Conservation (phyloP, 2,329 filamentous ascomycete species). For the Rugonectria rugulosa region DNA sequence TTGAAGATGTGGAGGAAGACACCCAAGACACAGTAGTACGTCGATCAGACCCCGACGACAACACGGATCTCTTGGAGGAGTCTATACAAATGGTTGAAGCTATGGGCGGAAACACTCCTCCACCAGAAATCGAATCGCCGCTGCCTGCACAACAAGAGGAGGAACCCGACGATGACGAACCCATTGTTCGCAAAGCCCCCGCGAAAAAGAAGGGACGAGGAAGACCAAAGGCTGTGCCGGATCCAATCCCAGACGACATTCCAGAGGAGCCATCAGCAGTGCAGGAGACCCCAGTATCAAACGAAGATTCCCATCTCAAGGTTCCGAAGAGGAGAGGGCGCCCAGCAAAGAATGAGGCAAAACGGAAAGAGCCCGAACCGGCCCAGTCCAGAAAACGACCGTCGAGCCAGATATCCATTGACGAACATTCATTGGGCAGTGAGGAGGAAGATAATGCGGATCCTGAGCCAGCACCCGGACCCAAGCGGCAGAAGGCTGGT, state of each 20-base stretch:
- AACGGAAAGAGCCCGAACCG: constrained; percentile 25
- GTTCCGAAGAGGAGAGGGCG: constrained; percentile 23
- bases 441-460: constrained; percentile 32
- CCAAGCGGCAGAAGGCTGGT: constrained; percentile 40
- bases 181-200: constrained; percentile 16
- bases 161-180: constrained; percentile 14
- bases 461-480: constrained; percentile 34
- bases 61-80: constrained; percentile 47
- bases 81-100: constrained; percentile 53
- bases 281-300: constrained; percentile 11
- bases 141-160: constrained; percentile 6
- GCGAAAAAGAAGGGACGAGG: constrained; percentile 29
- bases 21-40: constrained; percentile 14
- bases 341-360: constrained; percentile 20
- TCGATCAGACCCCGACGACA: constrained; percentile 3
- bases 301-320: constrained; percentile 1
- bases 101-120: constrained; percentile 35
- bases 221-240: constrained; percentile 29
- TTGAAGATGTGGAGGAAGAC: constrained; percentile 37
- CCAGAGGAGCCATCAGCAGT: constrained; percentile 19
- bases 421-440: constrained; percentile 4
- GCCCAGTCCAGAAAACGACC: constrained; percentile 27
- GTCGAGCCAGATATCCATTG: constrained; percentile 8
- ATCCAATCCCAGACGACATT: constrained; percentile 20
- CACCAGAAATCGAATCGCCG: constrained; percentile 23